Percentiles rank a stretch among this genome's conserved stretches.
These are phyloP conservation scores for Stenocarpella maydis DNA, from an alignment of 2,329 filamentous ascomycete species.

Conservation along the genomic window DNA sequence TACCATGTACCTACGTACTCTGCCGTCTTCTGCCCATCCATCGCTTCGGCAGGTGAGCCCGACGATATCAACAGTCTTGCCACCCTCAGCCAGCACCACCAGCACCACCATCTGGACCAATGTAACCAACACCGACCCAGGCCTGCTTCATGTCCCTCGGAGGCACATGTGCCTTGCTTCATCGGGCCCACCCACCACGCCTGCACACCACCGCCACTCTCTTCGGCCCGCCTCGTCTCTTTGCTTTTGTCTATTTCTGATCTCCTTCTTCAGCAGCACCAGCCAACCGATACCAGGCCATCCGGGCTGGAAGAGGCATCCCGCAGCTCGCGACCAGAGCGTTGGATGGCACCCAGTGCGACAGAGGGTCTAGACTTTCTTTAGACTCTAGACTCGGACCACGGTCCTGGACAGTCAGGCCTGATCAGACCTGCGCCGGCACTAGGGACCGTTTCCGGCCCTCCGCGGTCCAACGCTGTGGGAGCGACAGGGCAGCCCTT, in stretches of 20 bases:
- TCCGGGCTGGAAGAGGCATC: not conserved
- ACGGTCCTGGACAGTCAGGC: not conserved
- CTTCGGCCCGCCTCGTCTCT: not conserved
- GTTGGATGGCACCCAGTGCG: conserved; percentile 28
- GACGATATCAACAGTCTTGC: conserved; percentile 15
- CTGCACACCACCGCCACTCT: not conserved
- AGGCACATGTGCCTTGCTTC: conserved; percentile 15
- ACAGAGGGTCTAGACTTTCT: not conserved
- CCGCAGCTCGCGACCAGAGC: conserved; percentile 12
- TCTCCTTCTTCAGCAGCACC: not conserved
- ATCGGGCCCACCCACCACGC: not conserved
- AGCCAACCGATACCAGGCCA: not conserved
- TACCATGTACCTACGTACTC: too few species aligned
- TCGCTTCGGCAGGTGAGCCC: conserved; percentile 33
- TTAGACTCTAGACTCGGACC: conserved; percentile 5
- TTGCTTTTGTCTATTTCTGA: not conserved
- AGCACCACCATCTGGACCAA: not conserved
- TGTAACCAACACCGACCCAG: not conserved
- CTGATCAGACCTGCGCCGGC: not conserved
- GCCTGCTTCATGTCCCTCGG: not conserved
- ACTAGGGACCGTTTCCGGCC: conserved; percentile 27
- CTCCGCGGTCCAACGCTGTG: conserved; percentile 29
- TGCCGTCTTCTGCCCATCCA: conserved; percentile 17
- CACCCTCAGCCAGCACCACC: not conserved
- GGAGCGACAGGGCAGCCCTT: not conserved